Percentiles rank a stretch among this genome's conserved stretches.
phyloP scores from a whole-genome alignment of 75 land plant genomes.

The Chamaecyparis obtusa region DNA sequence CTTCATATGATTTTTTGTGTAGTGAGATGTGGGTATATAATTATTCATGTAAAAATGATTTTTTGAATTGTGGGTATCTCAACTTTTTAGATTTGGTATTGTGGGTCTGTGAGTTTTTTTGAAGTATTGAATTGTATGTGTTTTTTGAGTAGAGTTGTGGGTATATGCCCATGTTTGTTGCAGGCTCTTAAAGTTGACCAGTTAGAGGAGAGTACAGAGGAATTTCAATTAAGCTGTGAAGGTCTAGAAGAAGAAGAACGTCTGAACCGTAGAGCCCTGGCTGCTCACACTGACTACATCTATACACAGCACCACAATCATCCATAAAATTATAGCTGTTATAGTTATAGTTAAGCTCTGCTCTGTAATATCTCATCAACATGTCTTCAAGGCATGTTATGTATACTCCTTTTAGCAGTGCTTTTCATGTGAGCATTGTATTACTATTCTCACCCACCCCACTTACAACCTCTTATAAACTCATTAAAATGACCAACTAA shows the following conservation, averaged over 20 bases:
- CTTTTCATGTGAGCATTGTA: not conserved
- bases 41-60: not conserved
- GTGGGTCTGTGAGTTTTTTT: not conserved
- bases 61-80: not conserved
- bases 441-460: not conserved
- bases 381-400: too few species aligned
- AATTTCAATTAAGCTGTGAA: constrained; percentile 11
- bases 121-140: not conserved
- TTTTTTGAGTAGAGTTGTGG: too few species aligned
- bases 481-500: not conserved
- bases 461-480: not conserved
- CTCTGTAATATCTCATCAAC: not conserved
- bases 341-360: not conserved
- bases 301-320: constrained; percentile 25
- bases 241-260: constrained; percentile 22
- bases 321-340: not conserved
- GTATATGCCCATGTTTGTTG: not conserved
- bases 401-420: not conserved
- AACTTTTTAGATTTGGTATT: too few species aligned
- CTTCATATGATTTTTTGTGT: not conserved
- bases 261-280: constrained; percentile 28
- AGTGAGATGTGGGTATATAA: not conserved
- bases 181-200: not conserved
- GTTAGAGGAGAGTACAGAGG: too few species aligned
- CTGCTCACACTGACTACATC: constrained; percentile 33